Evolutionary conservation across 371 early-diverging fungal species (phyloP), one percentile per base, ranked within the genome.

Genomic region (Mortierella sp.): DNA sequence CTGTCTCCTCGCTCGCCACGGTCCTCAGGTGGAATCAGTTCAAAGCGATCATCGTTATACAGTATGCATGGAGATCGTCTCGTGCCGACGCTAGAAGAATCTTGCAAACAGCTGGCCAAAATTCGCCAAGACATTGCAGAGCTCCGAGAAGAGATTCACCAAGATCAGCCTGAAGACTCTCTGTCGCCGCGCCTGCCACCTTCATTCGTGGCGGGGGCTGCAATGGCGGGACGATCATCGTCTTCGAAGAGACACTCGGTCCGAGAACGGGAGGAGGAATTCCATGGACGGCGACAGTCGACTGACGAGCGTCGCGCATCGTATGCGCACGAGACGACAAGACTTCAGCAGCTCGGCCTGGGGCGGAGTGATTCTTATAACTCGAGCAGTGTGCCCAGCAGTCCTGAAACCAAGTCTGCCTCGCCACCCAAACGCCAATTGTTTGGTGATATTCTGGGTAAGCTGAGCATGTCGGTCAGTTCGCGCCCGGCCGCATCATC

Each of bases 41-140:
- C 63, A 21, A 72, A 66, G 50, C 66, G 75, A 17, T 68, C 73
- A 6, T 73, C 73, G 11, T 19, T 67, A 24, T 57, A 65, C n/a
- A 66, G 56, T 0, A 54, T 56, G 4, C 50, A 60, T 30, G 61
- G 57, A 17, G 75, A 64, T 3, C 68, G 64, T 15, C 30, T 57
- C 15, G 57, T 63, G 1, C 69, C 75, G 6, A 60, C 75, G 0
- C 19, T 75, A 39, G 69, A 67, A 31, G 75, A 75, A 41, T 66
- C 67, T 4, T 61, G 55, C 43, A 61, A 62, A 59, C 64, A 55
- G 30, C 32, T 75, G 32, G 64, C 64, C 26, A 64, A 59, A 31
- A 62, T 75, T 7, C 58, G 64, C 26, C 62, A 75, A 17, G 75
- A 75, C n/a, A 64, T 68, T 52, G 64, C 52, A 8, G 68, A 60